These are phyloP conservation scores for Rhizopogon vesiculosus DNA, from an alignment of 768 basidiomycete genomes.

Conservation along the genomic window DNA sequence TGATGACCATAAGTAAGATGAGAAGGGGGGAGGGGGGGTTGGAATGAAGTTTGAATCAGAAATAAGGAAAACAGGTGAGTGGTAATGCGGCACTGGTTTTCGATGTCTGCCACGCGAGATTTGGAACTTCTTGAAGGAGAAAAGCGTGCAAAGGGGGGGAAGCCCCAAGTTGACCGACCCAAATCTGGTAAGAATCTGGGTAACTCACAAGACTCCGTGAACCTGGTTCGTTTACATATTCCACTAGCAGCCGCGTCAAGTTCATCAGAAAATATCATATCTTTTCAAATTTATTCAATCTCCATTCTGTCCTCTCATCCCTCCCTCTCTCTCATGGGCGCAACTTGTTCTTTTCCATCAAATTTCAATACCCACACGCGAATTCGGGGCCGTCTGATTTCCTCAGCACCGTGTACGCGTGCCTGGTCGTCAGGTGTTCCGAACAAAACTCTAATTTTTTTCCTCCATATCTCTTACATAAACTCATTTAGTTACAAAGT, in stretches of 20 bases:
- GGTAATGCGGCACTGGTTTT: slow-evolving; percentile 23
- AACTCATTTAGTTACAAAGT: background rate
- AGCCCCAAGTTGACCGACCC: background rate
- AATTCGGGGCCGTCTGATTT: slow-evolving; percentile 17
- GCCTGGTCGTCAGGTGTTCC: slow-evolving; percentile 23
- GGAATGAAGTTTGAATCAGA: slow-evolving; percentile 14
- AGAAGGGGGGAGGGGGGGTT: slow-evolving; percentile 10
- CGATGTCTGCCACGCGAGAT: slow-evolving; percentile 44
- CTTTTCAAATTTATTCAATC: background rate
- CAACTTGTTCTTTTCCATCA: background rate
- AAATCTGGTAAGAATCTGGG: background rate
- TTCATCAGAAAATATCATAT: too few species aligned
- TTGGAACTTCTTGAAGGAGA: slow-evolving; percentile 12
- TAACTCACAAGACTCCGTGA: slow-evolving; percentile 24
- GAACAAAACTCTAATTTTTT: slow-evolving; percentile 13
- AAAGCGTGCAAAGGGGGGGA: slow-evolving; percentile 27
- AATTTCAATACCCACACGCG: slow-evolving; percentile 3
- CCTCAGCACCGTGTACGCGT: slow-evolving; percentile 12
- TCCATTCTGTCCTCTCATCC: background rate
- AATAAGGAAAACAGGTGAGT: slow-evolving; percentile 17
- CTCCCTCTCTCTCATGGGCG: slow-evolving; percentile 1
- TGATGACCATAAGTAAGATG: slow-evolving; percentile 48
- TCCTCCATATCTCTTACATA: background rate
- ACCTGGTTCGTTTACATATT: slow-evolving; percentile 23
- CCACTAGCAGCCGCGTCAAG: slow-evolving; percentile 18